Evolutionary conservation across 352 stramenopile species (phyloP), one percentile per base, ranked within the genome.

Genomic region (Globisporangium radiosum): DNA sequence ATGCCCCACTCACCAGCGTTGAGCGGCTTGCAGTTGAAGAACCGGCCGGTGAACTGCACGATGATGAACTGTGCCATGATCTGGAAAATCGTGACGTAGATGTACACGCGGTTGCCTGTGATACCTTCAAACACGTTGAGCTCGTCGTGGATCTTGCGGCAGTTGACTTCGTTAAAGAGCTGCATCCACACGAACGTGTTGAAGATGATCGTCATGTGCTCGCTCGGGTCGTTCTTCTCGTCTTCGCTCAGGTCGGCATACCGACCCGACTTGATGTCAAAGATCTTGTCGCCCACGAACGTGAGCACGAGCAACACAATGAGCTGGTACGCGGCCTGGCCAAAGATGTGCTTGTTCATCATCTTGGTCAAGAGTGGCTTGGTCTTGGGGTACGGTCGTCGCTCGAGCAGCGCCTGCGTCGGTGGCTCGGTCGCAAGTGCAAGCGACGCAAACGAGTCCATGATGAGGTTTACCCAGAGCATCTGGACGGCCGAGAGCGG

Each of bases 401-500:
- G 84, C 11, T 97, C 78, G 3, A 99, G 75, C n/a, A 99, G 70
- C 19, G 92, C 80, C 1, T 73, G 48, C 0, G 81, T 95, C 7
- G 96, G 96, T 6, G 83, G 76, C 69, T 99, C 96, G 1, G 96
- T 98, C 33, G 93, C 96, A 15, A 99, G 79, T 5, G 96, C 95
- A 17, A 99, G 66, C 11, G 95, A 96, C 17, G 94, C 96, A 64
- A 98, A 97, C 7, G 94, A 98, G 69, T 99, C 97, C 95, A 99
- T 99, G 69, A 99, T 98, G 15, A 99, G 76, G 66, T 99, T 99
- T 49, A 99, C 94, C 96, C 96, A 99, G 0, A 99, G 76, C 80
- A 99, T 90, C 71, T 98, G 97, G 7, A 99, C 89, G 7, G 96
- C 92, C 47, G 90, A 97, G 13, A 99, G 75, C 2, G 95, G 94